Evolutionary conservation across 108 stramenopile species (phyloP), one percentile per base, ranked within the genome.

Genomic region (Skeletonema marinoi): DNA sequence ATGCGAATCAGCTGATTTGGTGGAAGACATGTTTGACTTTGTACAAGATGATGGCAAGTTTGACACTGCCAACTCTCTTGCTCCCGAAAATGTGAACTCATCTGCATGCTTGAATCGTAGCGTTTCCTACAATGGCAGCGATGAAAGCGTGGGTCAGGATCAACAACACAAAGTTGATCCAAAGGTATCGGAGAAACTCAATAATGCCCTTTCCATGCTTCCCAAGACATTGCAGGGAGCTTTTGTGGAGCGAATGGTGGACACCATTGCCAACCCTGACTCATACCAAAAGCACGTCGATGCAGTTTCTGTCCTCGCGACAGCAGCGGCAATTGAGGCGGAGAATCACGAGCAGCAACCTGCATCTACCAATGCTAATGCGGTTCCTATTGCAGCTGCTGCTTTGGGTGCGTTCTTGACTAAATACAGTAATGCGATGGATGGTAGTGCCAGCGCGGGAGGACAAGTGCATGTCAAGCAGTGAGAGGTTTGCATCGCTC

Each of bases 171-270:
- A 54, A 44, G 32, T 76, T 10, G 83, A 83, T 41, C 82, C 82
- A 21, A 70, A 65, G 30, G 73, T 88, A 19, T 69, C 80, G 5
- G 31, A 78, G 54, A 88, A 89, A 64, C 66, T 91, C 14, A 79
- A 84, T 35, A 73, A 81, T 12, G 85, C 90, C 11, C 36, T 91
- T 0, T 66, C 76, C n/a, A 62, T 71, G 39, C 86, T 90, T 48
- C 89, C 89, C 11, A 77, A 87, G 58, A 35, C 79, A 48, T 44
- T 88, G 44, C 88, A 88, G 61, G 85, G 85, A 48, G 33, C 86
- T 33, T 90, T 88, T 73, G 88, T 90, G 11, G 89, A 90, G 41
- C 77, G 89, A 12, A 64, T 89, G 29, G 86, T 89, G 0, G 70
- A 66, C 51, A 77, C 68, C 44, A 78, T 85, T 54, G 81, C 77